Conservation (phyloP, 2,329 filamentous ascomycete genomes). For the Sporothrix sp. region DNA sequence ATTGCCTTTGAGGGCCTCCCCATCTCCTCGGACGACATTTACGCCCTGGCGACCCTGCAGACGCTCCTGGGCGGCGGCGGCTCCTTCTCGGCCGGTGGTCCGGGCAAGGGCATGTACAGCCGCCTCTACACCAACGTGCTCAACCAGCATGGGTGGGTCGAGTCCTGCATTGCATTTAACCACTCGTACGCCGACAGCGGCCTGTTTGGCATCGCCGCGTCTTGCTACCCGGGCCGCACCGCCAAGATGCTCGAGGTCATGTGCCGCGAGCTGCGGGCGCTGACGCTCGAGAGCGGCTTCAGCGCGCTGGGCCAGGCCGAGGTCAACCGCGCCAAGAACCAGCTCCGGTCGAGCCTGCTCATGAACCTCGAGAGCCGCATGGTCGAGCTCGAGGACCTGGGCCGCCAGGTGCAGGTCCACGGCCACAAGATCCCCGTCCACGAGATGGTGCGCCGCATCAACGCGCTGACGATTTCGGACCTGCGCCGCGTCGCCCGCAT, state of each 20-base stretch:
- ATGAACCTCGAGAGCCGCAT: slow-evolving; percentile 98
- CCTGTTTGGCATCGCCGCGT: slow-evolving; percentile 85
- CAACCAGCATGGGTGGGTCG: slow-evolving; percentile 96
- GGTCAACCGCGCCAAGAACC: slow-evolving; percentile 91
- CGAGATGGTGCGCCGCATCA: slow-evolving; percentile 87
- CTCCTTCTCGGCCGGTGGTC: slow-evolving; percentile 91
- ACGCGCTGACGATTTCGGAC: slow-evolving; percentile 69
- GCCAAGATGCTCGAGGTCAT: slow-evolving; percentile 86
- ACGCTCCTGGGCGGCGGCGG: slow-evolving; percentile 92
- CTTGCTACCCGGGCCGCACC: slow-evolving; percentile 70
- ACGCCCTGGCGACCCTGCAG: slow-evolving; percentile 89
- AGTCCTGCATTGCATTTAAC: slow-evolving; percentile 92
- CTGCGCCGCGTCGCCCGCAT: slow-evolving; percentile 68
- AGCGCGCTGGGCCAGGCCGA: slow-evolving; percentile 62
- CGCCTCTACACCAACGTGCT: slow-evolving; percentile 95
- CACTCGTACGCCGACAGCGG: slow-evolving; percentile 95
- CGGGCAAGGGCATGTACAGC: slow-evolving; percentile 98
- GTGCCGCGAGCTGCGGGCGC: slow-evolving; percentile 74
- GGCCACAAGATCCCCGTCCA: slow-evolving; percentile 82
- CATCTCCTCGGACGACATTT: slow-evolving; percentile 85
- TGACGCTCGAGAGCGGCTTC: slow-evolving; percentile 69
- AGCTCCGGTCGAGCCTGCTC: slow-evolving; percentile 76
- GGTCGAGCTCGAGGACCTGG: slow-evolving; percentile 94
- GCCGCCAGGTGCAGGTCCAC: slow-evolving; percentile 92
- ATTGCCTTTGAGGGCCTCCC: slow-evolving; percentile 91